phyloP scores from a whole-genome alignment of 1,284 basidiomycete species.

The Peniophora sp. region DNA sequence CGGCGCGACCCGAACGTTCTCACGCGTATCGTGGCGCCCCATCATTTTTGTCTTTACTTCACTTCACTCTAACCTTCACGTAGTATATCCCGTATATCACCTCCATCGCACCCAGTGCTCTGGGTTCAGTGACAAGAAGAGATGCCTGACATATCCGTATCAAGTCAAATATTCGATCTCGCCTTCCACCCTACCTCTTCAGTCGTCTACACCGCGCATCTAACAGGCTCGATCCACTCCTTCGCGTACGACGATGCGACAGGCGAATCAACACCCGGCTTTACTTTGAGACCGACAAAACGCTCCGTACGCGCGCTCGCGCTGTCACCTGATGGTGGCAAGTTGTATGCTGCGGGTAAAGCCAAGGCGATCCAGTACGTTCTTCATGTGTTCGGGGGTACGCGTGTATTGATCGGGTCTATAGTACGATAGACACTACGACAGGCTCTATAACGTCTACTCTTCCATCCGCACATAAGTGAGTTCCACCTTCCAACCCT shows the following conservation, averaged over 20 bases:
- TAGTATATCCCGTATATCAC: too few relatives aligned
- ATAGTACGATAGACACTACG: slow-evolving; percentile 60
- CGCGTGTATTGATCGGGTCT: not conserved
- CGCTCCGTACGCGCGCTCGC: slow-evolving; percentile 72
- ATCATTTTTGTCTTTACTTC: too few relatives aligned
- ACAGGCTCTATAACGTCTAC: slow-evolving; percentile 61
- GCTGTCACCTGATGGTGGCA: slow-evolving; percentile 54
- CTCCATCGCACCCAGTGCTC: too few relatives aligned
- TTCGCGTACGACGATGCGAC: slow-evolving; percentile 62
- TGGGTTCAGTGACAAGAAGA: not conserved
- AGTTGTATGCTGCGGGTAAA: slow-evolving; percentile 80
- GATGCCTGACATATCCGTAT: slow-evolving; percentile 70
- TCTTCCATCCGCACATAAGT: slow-evolving; percentile 73
- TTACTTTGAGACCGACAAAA: slow-evolving; percentile 59
- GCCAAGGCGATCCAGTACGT: slow-evolving; percentile 73
- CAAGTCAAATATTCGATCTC: slow-evolving; percentile 84
- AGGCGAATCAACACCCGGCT: slow-evolving; percentile 43
- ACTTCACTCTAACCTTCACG: too few relatives aligned
- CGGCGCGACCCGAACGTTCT: too few relatives aligned
- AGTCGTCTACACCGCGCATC: slow-evolving; percentile 69
- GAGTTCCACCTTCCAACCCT: slow-evolving; percentile 26
- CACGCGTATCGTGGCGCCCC: too few relatives aligned
- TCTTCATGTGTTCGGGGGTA: not conserved
- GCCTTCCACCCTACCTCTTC: slow-evolving; percentile 72
- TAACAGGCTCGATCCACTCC: slow-evolving; percentile 80